A percentile compares a stretch with the other conserved stretches of the same genome.
Conservation (phyloP, 2,329 filamentous ascomycete species). For the Westerdykella aurantiaca region DNA sequence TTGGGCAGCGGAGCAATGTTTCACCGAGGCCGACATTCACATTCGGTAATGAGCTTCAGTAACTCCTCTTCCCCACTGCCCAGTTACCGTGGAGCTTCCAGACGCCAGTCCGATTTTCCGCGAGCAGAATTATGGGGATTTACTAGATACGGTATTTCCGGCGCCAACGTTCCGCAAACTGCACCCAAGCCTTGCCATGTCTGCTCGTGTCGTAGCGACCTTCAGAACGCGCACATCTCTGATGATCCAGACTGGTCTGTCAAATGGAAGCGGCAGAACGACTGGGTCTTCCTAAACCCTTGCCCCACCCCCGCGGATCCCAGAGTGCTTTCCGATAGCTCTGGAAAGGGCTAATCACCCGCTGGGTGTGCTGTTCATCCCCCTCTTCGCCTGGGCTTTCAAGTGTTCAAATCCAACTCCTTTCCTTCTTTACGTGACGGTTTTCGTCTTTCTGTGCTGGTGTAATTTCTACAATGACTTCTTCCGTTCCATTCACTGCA, state of each 20-base stretch:
- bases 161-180: background rate
- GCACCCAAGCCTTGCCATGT: too few relatives aligned
- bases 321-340: slow-evolving; percentile 21
- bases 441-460: background rate
- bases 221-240: too few relatives aligned
- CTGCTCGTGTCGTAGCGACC: too few relatives aligned
- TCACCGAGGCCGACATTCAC: background rate
- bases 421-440: background rate
- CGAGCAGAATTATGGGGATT: background rate
- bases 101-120: too few relatives aligned
- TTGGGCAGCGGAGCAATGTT: background rate
- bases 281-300: background rate
- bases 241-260: too few relatives aligned
- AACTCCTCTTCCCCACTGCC: too few relatives aligned
- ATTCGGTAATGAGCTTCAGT: too few relatives aligned
- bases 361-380: slow-evolving; percentile 21
- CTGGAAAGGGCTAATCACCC: slow-evolving; percentile 33
- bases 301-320: slow-evolving; percentile 30
- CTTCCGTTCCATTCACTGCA: slow-evolving; percentile 19
- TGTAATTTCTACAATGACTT: slow-evolving; percentile 13
- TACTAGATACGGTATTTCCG: background rate
- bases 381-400: slow-evolving; percentile 3
- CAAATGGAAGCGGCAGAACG: too few relatives aligned
- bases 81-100: too few relatives aligned
- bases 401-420: background rate